Conservation (phyloP, 208 protist species). For the Leishmania major region DNA sequence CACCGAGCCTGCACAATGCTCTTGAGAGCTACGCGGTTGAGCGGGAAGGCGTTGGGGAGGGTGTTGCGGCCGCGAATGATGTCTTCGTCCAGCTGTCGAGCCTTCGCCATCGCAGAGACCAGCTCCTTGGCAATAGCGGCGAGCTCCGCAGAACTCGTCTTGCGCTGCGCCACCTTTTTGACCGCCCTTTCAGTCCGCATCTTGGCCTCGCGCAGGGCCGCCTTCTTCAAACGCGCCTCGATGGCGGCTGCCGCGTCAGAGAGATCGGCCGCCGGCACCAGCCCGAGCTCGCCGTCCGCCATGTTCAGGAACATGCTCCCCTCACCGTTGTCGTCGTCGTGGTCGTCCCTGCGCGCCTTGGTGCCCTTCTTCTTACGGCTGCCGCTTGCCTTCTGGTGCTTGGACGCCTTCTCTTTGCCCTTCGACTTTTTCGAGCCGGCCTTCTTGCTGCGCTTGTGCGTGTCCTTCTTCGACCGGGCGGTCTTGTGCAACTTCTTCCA, state of each 20-base stretch:
- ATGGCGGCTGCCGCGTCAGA: conserved; percentile 15
- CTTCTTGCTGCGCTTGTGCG: conserved; percentile 28
- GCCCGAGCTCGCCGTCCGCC: conserved; percentile 13
- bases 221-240: conserved; percentile 25
- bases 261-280: conserved; percentile 17
- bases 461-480: conserved; percentile 25
- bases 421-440: conserved; percentile 22
- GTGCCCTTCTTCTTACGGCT: neutral
- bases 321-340: conserved; percentile 7
- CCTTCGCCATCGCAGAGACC: conserved; percentile 33
- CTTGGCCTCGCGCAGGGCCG: conserved; percentile 18
- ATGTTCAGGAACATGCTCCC: conserved; percentile 14
- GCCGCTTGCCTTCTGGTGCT: conserved; percentile 19
- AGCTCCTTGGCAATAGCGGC: conserved; percentile 29
- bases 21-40: conserved; percentile 59
- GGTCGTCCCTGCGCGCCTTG: conserved; percentile 1
- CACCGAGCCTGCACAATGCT: conserved; percentile 52
- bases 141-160: conserved; percentile 23
- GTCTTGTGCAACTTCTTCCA: conserved; percentile 71
- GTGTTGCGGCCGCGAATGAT: conserved; percentile 25
- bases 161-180: conserved; percentile 16
- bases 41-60: conserved; percentile 35
- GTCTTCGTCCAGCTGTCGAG: conserved; percentile 29
- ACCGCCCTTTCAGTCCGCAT: conserved; percentile 28
- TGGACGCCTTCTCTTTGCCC: conserved; percentile 16